These are phyloP conservation scores for Boletus hoseneyae DNA, from an alignment of 1,284 basidiomycete genomes.

Conservation along the genomic window DNA sequence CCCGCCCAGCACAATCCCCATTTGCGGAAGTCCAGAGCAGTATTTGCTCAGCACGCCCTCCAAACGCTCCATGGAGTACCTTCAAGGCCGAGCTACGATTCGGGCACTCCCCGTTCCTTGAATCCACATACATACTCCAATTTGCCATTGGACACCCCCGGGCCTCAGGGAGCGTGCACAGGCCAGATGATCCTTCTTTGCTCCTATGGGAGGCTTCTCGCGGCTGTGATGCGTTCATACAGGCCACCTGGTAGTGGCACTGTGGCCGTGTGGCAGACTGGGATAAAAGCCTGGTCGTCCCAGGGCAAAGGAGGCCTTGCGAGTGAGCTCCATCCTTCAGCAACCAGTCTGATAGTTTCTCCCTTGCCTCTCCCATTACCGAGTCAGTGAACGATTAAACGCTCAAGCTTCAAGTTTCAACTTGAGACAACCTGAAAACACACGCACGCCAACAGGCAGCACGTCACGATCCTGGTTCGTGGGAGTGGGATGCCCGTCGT, in stretches of 20 bases:
- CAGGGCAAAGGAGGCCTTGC: slow-evolving; percentile 3
- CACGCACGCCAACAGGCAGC: not conserved
- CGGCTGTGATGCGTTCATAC: slow-evolving; percentile 25
- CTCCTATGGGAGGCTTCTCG: slow-evolving; percentile 22
- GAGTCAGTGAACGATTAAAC: not conserved
- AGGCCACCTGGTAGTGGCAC: slow-evolving; percentile 30
- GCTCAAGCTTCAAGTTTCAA: not conserved
- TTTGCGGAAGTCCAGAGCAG: not conserved
- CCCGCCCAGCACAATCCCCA: not conserved
- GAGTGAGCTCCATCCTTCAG: slow-evolving; percentile 11
- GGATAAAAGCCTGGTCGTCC: slow-evolving; percentile 20
- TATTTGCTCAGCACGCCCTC: slow-evolving; percentile 9
- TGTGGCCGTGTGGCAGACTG: slow-evolving; percentile 26
- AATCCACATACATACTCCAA: not conserved
- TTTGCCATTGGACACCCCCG: slow-evolving; percentile 13
- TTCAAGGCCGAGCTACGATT: not conserved
- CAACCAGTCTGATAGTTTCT: slow-evolving; percentile 6
- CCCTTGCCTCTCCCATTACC: not conserved
- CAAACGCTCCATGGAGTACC: slow-evolving; percentile 1
- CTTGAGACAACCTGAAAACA: too few relatives aligned
- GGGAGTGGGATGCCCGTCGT: too few relatives aligned
- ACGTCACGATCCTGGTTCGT: not conserved
- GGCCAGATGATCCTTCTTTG: slow-evolving; percentile 8
- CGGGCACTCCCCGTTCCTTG: not conserved
- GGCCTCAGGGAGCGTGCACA: slow-evolving; percentile 7